Evolutionary conservation across 1,284 basidiomycete species (phyloP).

Genomic region (Marasmius sp.): DNA sequence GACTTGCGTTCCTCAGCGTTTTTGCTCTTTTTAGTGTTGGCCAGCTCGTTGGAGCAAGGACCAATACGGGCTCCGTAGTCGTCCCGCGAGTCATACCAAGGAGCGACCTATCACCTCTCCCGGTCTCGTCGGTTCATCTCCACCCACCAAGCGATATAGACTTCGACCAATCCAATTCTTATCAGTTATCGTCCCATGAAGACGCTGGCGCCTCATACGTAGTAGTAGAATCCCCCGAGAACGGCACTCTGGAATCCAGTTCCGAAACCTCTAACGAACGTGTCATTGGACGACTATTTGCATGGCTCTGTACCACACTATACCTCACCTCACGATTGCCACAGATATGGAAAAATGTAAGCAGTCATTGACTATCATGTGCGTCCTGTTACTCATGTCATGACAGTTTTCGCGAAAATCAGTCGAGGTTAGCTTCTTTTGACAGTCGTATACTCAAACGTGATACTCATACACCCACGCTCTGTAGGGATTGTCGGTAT

Average conservation of each 20-base stretch:
- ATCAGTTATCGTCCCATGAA: not conserved
- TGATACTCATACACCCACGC: constrained; percentile 3
- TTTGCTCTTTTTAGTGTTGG: constrained; percentile 72
- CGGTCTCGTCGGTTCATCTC: constrained; percentile 17
- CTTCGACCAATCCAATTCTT: not conserved
- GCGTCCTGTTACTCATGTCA: constrained; percentile 5
- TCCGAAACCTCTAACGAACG: constrained; percentile 47
- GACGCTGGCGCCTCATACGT: constrained; percentile 17
- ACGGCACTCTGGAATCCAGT: constrained; percentile 1
- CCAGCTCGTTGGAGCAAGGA: constrained; percentile 32
- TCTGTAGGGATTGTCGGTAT: constrained; percentile 82
- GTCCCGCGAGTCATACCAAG: not conserved
- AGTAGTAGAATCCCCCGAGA: not conserved
- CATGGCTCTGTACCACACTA: constrained; percentile 89
- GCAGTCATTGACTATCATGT: constrained; percentile 32
- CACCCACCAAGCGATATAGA: not conserved
- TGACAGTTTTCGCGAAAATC: constrained; percentile 84
- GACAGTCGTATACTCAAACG: not conserved
- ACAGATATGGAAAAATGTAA: constrained; percentile 96
- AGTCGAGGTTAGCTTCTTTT: constrained; percentile 63
- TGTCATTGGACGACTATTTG: constrained; percentile 82
- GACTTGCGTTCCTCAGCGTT: constrained; percentile 71
- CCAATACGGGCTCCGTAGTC: not conserved
- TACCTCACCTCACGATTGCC: constrained; percentile 91
- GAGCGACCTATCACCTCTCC: not conserved